Percentiles rank a stretch among this genome's conserved stretches.
phyloP scores from a whole-genome alignment of 345 rosid genomes.

The Garcia nutans region DNA sequence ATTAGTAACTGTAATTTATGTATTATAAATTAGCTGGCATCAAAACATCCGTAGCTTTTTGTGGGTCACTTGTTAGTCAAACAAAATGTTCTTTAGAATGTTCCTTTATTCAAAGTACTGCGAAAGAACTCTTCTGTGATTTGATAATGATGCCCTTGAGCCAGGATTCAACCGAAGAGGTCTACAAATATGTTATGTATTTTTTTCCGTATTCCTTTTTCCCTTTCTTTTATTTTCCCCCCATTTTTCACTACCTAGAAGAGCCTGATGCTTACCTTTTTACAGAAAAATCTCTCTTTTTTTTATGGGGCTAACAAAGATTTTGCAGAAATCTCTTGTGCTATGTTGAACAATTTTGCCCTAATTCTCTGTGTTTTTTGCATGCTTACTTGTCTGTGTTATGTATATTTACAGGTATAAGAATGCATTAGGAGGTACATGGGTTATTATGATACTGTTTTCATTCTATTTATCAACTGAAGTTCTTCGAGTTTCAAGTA shows the following conservation, averaged over 20 bases:
- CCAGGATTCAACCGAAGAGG: not conserved
- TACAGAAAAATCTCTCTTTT: not conserved
- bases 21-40: not conserved
- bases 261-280: not conserved
- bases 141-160: too few relatives aligned
- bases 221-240: not conserved
- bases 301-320: not conserved
- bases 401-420: conserved; percentile 58
- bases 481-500: conserved; percentile 81
- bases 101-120: too few relatives aligned
- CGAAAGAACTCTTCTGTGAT: too few relatives aligned
- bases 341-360: not conserved
- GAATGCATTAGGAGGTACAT: conserved; percentile 88
- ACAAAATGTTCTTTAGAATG: too few relatives aligned
- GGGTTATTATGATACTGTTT: conserved; percentile 80
- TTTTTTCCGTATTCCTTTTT: not conserved
- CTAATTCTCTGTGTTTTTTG: not conserved
- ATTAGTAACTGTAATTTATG: too few relatives aligned
- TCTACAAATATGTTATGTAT: not conserved
- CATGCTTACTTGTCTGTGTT: not conserved
- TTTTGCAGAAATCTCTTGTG: not conserved
- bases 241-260: not conserved
- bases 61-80: not conserved
- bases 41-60: not conserved
- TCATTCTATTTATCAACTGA: conserved; percentile 70